A percentile compares a stretch with the other conserved stretches of the same genome.
Evolutionary conservation across 2,329 filamentous ascomycete genomes (phyloP).

Genomic region (Fusarium sp.): DNA sequence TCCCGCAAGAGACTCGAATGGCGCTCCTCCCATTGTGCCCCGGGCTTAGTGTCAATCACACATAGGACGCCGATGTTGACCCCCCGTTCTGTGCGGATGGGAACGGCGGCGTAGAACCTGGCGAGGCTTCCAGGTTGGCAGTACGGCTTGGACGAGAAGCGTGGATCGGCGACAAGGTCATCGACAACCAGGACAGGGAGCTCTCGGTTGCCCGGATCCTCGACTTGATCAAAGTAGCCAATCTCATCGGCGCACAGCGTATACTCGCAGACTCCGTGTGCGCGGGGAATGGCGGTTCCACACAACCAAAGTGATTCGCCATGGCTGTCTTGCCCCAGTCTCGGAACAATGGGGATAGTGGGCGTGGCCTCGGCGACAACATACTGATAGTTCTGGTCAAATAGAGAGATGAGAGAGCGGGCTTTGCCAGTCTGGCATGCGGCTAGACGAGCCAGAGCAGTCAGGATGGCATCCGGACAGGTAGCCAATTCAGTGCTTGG

Average conservation of each 20-base stretch:
- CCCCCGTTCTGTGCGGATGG: slow-evolving; percentile 57
- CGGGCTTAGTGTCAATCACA: slow-evolving; percentile 43
- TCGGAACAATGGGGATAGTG: slow-evolving; percentile 54
- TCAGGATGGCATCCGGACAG: slow-evolving; percentile 58
- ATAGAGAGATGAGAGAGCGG: slow-evolving; percentile 65
- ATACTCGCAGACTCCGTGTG: slow-evolving; percentile 49
- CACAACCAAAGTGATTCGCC: slow-evolving; percentile 47
- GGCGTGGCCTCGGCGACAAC: slow-evolving; percentile 68
- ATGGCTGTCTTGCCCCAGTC: slow-evolving; percentile 21
- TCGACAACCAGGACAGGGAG: slow-evolving; percentile 55
- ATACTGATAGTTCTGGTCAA: slow-evolving; percentile 64
- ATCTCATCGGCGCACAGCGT: slow-evolving; percentile 39
- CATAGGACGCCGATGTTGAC: slow-evolving; percentile 62
- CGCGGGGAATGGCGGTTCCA: slow-evolving; percentile 52
- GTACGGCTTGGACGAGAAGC: slow-evolving; percentile 48
- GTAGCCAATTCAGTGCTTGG: slow-evolving; percentile 48
- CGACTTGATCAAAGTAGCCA: not conserved
- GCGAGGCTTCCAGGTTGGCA: slow-evolving; percentile 41
- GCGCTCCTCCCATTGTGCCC: slow-evolving; percentile 43
- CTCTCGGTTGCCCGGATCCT: not conserved
- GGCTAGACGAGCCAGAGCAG: slow-evolving; percentile 65
- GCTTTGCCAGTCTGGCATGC: slow-evolving; percentile 59
- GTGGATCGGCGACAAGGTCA: slow-evolving; percentile 53
- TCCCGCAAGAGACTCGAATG: slow-evolving; percentile 47
- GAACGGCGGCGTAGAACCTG: slow-evolving; percentile 60